Percentiles rank a stretch among this genome's conserved stretches.
Evolutionary conservation across 176 grass and related monocot species (phyloP).

Genomic region (Ensete glaucum): DNA sequence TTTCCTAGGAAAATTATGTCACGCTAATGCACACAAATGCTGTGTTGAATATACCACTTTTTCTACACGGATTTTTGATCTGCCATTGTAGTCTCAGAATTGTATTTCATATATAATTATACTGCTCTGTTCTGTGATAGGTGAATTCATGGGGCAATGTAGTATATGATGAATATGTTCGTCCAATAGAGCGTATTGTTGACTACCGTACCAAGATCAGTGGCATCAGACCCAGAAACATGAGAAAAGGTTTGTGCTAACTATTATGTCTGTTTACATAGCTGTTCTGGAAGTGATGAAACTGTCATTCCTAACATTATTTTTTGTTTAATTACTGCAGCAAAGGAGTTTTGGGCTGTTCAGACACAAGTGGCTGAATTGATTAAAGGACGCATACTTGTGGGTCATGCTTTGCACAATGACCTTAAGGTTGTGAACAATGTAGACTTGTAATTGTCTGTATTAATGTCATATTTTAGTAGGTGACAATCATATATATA

Average conservation of each 20-base stretch:
- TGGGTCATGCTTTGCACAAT: conserved; percentile 95
- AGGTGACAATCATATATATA: neutral
- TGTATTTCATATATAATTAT: neutral
- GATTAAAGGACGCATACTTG: conserved; percentile 70
- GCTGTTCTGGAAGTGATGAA: neutral
- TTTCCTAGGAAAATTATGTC: too few relatives aligned
- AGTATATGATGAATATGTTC: conserved; percentile 76
- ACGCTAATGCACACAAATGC: too few relatives aligned
- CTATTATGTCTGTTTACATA: neutral
- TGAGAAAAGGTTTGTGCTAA: conserved; percentile 59
- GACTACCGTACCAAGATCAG: conserved; percentile 84
- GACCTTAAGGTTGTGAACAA: conserved; percentile 66
- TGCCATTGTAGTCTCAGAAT: neutral
- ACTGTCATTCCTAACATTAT: conserved; percentile 5
- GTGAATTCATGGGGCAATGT: conserved; percentile 80
- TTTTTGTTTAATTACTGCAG: conserved; percentile 32
- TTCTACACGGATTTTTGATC: neutral
- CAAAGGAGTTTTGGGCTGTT: conserved; percentile 66
- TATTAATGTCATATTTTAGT: neutral
- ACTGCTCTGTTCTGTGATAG: conserved; percentile 26
- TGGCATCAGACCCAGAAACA: conserved; percentile 85
- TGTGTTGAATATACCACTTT: too few relatives aligned
- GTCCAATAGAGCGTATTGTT: conserved; percentile 59
- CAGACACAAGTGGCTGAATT: conserved; percentile 75
- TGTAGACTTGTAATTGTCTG: neutral